Base-by-base conservation (phyloP, 805 yeast species). In the Ogataea naganishii region DNA sequence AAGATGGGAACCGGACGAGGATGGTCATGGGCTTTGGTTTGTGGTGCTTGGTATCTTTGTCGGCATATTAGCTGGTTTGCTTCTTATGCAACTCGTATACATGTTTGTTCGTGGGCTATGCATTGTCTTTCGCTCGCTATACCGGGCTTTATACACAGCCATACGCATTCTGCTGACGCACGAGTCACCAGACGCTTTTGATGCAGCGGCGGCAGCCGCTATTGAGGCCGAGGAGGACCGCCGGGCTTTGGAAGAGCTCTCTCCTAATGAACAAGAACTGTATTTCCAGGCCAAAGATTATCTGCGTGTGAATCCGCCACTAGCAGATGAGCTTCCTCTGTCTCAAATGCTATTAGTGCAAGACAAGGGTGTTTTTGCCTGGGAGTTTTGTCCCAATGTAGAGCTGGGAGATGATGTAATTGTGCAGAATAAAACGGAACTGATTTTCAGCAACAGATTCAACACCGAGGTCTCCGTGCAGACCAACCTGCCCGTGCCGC, bases 351-450 rank as follows among this genome's bases (percentile, higher is more conserved):
- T 78, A 50, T 50, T 66, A 14, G 82, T 84, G 17, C 94, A 85
- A 41, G 94, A 85, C 39, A 86, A 84, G 49, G 95, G 95, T 3
- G 79, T 88, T 1, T 57, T 67, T 11, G 97, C 96, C 2, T 88
- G 94, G 83, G 94, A 88, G 44, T 89, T 92, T 47, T 66, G 62
- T 30, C 75, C 78, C 14, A 69, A 69, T 45, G 52, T 64, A 7
- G 67, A 69, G 54, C 53, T 72, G 19, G 68, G 64, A 55, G 75
- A 64, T 45, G 73, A 67, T 39, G 66, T 73, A 31, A 40, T 71
- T 22, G 80, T 89, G 5, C 66, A 73, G 23, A 80, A 80, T 47
- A 77, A 80, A 44, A 51, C 66, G 3, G 84, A 78, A 46, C 52
- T 79, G 27, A 66, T 69, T 18, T 77, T 77, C 41, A 53, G 64